Percentiles rank a stretch among this genome's conserved stretches.
Conservation (phyloP, 73 alveolate species). For the Paramecium biaurelia region DNA sequence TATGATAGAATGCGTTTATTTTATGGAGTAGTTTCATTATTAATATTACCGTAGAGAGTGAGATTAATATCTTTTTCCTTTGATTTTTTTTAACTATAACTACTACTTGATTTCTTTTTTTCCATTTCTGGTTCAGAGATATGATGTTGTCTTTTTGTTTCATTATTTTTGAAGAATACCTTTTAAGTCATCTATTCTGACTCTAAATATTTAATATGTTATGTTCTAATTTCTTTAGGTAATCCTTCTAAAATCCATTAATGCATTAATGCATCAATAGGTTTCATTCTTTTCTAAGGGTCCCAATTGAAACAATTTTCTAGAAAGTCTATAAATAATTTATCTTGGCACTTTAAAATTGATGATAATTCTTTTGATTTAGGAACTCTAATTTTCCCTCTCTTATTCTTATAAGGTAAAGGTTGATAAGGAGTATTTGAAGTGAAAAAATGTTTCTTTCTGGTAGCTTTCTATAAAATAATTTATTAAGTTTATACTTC, state of each 20-base stretch:
- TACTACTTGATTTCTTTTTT: neutral
- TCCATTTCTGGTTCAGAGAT: constrained; percentile 58
- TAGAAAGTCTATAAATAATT: constrained; percentile 76
- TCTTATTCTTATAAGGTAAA: constrained; percentile 69
- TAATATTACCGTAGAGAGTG: neutral
- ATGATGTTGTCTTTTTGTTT: neutral
- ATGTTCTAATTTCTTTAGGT: constrained; percentile 53
- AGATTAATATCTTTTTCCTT: constrained; percentile 21
- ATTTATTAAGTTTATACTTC: neutral
- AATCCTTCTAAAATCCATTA: constrained; percentile 78
- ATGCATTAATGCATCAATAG: constrained; percentile 90
- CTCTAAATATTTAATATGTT: constrained; percentile 55
- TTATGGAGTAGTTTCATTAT: constrained; percentile 27
- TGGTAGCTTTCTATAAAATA: neutral
- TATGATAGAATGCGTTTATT: neutral
- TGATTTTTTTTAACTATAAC: neutral
- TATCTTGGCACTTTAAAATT: constrained; percentile 77
- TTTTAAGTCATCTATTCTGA: constrained; percentile 40
- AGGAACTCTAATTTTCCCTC: constrained; percentile 81
- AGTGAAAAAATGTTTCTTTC: constrained; percentile 73
- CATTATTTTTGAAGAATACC: neutral
- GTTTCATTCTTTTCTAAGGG: constrained; percentile 86
- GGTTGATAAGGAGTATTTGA: constrained; percentile 70
- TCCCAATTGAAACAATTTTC: constrained; percentile 90
- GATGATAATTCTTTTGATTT: constrained; percentile 68